phyloP scores from a whole-genome alignment of 1,284 basidiomycete species.

The Fomes fomentarius region DNA sequence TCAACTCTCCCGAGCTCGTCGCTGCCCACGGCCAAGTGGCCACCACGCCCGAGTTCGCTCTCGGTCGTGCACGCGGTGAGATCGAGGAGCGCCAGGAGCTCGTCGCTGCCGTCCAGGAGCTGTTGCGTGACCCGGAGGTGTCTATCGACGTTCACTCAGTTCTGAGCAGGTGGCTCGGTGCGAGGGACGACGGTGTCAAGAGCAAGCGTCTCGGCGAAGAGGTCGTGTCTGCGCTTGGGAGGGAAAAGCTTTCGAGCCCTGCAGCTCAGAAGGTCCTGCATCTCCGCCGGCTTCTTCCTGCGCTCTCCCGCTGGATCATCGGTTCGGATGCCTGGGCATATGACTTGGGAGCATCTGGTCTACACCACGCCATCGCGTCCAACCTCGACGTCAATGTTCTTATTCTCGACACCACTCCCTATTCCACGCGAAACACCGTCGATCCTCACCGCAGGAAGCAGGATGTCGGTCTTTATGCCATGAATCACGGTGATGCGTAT shows the following conservation, averaged over 20 bases:
- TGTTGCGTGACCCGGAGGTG: conserved; percentile 54
- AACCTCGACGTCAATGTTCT: conserved; percentile 94
- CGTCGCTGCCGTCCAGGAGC: conserved; percentile 60
- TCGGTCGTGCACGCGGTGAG: conserved; percentile 88
- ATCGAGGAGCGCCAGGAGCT: conserved; percentile 73
- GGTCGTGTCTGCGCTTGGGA: conserved; percentile 59
- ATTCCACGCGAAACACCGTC: conserved; percentile 71
- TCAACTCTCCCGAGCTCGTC: conserved; percentile 82
- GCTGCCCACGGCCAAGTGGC: conserved; percentile 70
- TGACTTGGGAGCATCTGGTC: conserved; percentile 94
- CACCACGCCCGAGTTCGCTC: conserved; percentile 91
- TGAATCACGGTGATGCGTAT: conserved; percentile 98
- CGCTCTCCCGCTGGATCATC: conserved; percentile 90
- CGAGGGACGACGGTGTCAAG: conserved; percentile 62
- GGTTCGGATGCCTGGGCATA: conserved; percentile 98
- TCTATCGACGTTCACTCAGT: conserved; percentile 68
- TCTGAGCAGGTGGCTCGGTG: conserved; percentile 76
- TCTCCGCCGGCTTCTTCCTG: conserved; percentile 63
- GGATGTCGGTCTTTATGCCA: conserved; percentile 95
- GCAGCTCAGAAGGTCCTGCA: conserved; percentile 60
- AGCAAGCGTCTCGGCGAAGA: conserved; percentile 64
- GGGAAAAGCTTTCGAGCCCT: conserved; percentile 43
- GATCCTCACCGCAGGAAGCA: conserved; percentile 85
- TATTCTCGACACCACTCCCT: conserved; percentile 92
- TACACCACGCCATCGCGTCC: conserved; percentile 94